Conservation (phyloP, 768 basidiomycete genomes). For the Auricularia auricula-judae region DNA sequence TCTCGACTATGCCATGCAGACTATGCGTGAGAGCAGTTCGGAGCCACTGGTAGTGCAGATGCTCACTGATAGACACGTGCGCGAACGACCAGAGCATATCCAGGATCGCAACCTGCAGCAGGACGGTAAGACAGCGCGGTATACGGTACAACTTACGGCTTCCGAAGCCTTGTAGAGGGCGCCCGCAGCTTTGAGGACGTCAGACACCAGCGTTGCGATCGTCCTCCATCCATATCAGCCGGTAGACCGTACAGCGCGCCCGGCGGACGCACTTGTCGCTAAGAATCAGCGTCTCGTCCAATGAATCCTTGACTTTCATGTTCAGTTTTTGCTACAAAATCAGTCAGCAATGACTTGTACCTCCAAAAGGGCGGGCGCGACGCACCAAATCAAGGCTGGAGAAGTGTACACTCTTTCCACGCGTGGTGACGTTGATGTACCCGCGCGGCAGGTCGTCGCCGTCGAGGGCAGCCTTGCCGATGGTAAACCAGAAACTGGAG, state of each 20-base stretch:
- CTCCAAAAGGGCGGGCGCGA: neutral
- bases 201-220: constrained; percentile 62
- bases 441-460: constrained; percentile 50
- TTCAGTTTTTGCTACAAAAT: constrained; percentile 69
- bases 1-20: constrained; percentile 26
- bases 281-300: constrained; percentile 81
- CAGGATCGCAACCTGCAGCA: constrained; percentile 60
- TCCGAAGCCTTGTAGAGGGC: constrained; percentile 86
- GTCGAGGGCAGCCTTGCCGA: constrained; percentile 60
- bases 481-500: constrained; percentile 56
- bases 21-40: too few relatives aligned
- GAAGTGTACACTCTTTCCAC: constrained; percentile 65
- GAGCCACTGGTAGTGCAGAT: neutral
- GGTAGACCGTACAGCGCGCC: neutral
- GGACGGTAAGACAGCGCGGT: neutral
- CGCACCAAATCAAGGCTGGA: constrained; percentile 74
- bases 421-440: constrained; percentile 55
- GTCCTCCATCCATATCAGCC: constrained; percentile 35
- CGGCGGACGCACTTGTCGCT: constrained; percentile 53
- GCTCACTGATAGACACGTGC: constrained; percentile 67
- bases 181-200: constrained; percentile 62
- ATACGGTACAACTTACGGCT: constrained; percentile 39
- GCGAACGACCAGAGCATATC: constrained; percentile 91
- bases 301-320: constrained; percentile 76
- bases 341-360: neutral